Evolutionary conservation across 106 monocot species (phyloP), one percentile per base, ranked within the genome.

Genomic region (Amphibolis antarctica): DNA sequence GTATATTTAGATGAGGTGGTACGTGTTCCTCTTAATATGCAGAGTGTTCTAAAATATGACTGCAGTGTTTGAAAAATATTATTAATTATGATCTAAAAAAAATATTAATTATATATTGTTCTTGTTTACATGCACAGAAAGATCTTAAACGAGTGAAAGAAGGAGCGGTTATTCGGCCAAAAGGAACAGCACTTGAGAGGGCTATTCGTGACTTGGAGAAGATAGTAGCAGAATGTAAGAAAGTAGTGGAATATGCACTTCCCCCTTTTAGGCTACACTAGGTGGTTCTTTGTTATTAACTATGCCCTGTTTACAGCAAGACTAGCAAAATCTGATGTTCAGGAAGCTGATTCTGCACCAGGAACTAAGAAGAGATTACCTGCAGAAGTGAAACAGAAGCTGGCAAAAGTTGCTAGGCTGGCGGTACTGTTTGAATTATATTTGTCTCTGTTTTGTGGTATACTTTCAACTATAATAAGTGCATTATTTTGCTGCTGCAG

Each of bases 371-470:
- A 89, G 71, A 84, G 94, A 60, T 73, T 96, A 59, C 94, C 94
- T 62, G 81, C 71, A 66, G 94, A 96, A 74, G 80, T 90, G 20
- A 96, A 96, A 43, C 79, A 75, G 62, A 96, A 78, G 76, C 86
- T 96, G 62, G 94, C 94, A 58, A 96, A 89, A 86, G 94, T 96
- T 77, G 94, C 94, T 73, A 82, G 94, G 73, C 53, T 96, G 68
- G 84, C 94, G 75, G 94, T 96, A 94, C 31, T 71, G 21, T 24
- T 11, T 20, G 31, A 52, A 18, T 50, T 53, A 52, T 44, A 23
- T 60, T 60, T 55, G 9, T 4, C n/a, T n/a, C 17, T 5, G 15
- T 20, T n/a, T 23, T 46, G 23, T 46, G 46, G 20, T 17, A 1
- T 44, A 46, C 44, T 13, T 27, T 57, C 26, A 23, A 29, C 13